Conservation (phyloP, 768 basidiomycete species). For the Paxillus rubicundulus region DNA sequence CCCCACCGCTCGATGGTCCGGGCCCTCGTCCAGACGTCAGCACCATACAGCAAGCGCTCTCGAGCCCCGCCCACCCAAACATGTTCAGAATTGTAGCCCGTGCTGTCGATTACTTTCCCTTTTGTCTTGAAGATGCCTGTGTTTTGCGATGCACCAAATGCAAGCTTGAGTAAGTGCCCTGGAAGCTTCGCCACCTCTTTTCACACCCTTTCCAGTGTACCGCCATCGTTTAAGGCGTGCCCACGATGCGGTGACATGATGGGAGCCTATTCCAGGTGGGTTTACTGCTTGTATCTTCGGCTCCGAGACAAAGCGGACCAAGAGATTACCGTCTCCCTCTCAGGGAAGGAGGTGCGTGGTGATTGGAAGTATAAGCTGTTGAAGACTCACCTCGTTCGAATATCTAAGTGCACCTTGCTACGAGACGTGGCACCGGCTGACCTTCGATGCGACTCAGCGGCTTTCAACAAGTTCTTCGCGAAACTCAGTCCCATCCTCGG, state of each 20-base stretch:
- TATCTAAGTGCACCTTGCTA: conserved; percentile 42
- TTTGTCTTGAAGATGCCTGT: conserved; percentile 45
- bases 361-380: neutral
- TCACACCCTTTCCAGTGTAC: conserved; percentile 38
- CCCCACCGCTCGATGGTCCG: neutral
- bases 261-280: conserved; percentile 45
- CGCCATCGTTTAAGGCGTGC: conserved; percentile 43
- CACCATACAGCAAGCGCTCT: conserved; percentile 39
- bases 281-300: conserved; percentile 48
- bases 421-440: conserved; percentile 44
- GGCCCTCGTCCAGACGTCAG: conserved; percentile 1
- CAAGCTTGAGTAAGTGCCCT: conserved; percentile 41
- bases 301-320: conserved; percentile 49
- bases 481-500: conserved; percentile 48
- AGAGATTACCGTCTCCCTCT: conserved; percentile 46
- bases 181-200: neutral
- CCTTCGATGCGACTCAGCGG: conserved; percentile 38
- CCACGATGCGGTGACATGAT: conserved; percentile 52
- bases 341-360: conserved; percentile 42
- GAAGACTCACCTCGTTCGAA: neutral
- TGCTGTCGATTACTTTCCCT: conserved; percentile 56
- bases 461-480: conserved; percentile 36
- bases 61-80: conserved; percentile 31
- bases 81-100: conserved; percentile 47
- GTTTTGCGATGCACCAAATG: conserved; percentile 53